Conservation (phyloP, 768 basidiomycete genomes). For the Hortiboletus campestris region DNA sequence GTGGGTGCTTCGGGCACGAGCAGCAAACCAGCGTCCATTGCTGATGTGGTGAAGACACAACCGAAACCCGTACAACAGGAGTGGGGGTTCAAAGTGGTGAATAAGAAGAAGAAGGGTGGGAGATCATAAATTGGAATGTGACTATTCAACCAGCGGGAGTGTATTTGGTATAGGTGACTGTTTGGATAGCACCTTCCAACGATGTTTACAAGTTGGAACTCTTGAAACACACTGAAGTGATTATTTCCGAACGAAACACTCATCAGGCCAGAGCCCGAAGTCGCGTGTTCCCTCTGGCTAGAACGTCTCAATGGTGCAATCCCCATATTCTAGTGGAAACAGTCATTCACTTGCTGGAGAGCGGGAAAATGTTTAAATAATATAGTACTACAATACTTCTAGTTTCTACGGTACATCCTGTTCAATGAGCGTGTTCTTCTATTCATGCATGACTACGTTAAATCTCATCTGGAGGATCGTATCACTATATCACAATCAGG, state of each 20-base stretch:
- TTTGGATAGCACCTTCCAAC: slow-evolving; percentile 24
- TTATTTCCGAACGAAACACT: not conserved
- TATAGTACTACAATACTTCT: slow-evolving; percentile 17
- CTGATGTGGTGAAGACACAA: slow-evolving; percentile 87
- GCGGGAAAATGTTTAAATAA: slow-evolving; percentile 7
- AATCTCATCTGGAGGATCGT: slow-evolving; percentile 2
- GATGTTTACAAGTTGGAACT: not conserved
- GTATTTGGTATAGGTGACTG: slow-evolving; percentile 17
- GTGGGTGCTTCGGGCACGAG: slow-evolving; percentile 31
- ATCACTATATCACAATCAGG: slow-evolving; percentile 6
- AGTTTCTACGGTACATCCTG: slow-evolving; percentile 23
- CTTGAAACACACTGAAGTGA: not conserved
- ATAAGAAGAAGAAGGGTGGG: slow-evolving; percentile 90
- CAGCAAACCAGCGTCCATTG: slow-evolving; percentile 67
- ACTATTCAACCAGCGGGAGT: not conserved
- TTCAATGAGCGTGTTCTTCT: slow-evolving; percentile 7
- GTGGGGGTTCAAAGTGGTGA: slow-evolving; percentile 92
- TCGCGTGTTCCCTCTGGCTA: too few relatives aligned
- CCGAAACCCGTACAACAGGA: slow-evolving; percentile 74
- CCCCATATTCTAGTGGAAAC: too few relatives aligned
- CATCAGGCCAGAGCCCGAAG: too few relatives aligned
- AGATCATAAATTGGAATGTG: slow-evolving; percentile 39
- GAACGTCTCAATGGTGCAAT: too few relatives aligned
- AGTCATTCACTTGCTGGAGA: not conserved
- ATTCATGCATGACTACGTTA: slow-evolving; percentile 7